Base-by-base conservation (phyloP, 73 alveolate genomes). In the Paraurostyla sp. region DNA sequence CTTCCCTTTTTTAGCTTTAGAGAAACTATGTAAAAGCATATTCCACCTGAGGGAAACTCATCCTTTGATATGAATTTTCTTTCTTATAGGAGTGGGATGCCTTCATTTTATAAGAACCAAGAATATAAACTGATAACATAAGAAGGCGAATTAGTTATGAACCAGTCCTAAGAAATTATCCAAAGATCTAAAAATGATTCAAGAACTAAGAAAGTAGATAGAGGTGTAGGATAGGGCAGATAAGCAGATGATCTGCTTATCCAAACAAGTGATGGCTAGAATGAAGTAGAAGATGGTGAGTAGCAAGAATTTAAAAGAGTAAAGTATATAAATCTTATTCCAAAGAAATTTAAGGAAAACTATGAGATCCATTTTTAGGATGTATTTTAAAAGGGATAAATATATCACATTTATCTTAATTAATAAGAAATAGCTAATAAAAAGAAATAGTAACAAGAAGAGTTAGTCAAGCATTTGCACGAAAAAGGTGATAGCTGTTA, bases 341-440 rank as follows among this genome's bases (percentile, higher is more conserved):
- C 82, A 2, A 65, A 65, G 82, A 65, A 65, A 38, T 65, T 65
- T 22, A 65, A 65, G 58, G 82, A 65, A 65, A 65, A 65, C 46
- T 65, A 65, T 65, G 82, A 65, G 25, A 35, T 65, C 2, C 82
- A 65, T 40, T 65, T 65, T 40, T 38, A 65, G 25, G 82, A 65
- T 38, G 82, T 65, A 15, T 65, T 65, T 40, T 38, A 65, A 65
- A 65, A 65, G 23, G 82, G 82, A 1, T 38, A 65, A 35, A 65
- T 65, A 2, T 65, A 38, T 65, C 4, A 65, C 11, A 22, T 65
- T 9, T 65, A 38, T 38, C 36, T 38, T 11, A 58, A 65, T 40
- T 23, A 65, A 22, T 15, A 40, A 38, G 46, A 65, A 6, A 65
- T 65, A 29, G 41, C 35, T 38, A 36, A 9, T 9, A 9, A 38